Evolutionary conservation across 2,329 filamentous ascomycete genomes (phyloP), one percentile per base, ranked within the genome.

Genomic region (Scorias spongiosa): DNA sequence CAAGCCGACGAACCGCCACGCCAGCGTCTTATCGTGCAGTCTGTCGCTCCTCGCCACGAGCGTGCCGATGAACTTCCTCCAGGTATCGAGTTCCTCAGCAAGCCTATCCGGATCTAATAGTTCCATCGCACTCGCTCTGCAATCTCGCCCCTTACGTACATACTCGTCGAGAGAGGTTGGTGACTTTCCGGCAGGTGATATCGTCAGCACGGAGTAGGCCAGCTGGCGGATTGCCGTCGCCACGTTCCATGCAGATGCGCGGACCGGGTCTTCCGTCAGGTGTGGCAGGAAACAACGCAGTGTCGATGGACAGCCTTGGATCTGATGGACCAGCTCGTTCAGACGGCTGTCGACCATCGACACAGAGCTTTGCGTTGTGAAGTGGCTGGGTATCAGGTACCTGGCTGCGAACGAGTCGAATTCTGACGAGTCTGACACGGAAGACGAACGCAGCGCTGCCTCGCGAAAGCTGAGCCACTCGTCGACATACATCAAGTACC

Each of bases 401-500:
- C 32, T 36, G 3, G 11, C 32, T 15, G 15, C 32, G 15, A 36
- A 36, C 20, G 20, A 26, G 20, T 26, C 20, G 7, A 26, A 26
- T 7, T 26, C 20, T 26, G 20, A 7, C 7, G 20, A 26, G 20
- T 26, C 20, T 26, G 20, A 26, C 7, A 26, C 20, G 20, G 20
- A 4, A 7, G 20, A 26, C 20, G 20, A 26, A 7, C 20, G 20
- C 20, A 26, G 20, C 20, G 20, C 20, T 26, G 20, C 20, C 20
- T 26, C 20, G 20, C 20, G 20, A 7, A 26, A 26, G 20, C 20
- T 26, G 20, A 26, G 20, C 20, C 20, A 26, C 7, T 26, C 20
- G 20, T 26, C 20, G 20, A 3, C 15, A 2, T 51, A 48, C 36
- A 69, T 59, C n/a, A 53, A 56, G 44, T 61, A 68, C 1, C 66